These are phyloP conservation scores for Plasmodium yoelii DNA, from an alignment of 169 alveolate species.

Conservation along the genomic window DNA sequence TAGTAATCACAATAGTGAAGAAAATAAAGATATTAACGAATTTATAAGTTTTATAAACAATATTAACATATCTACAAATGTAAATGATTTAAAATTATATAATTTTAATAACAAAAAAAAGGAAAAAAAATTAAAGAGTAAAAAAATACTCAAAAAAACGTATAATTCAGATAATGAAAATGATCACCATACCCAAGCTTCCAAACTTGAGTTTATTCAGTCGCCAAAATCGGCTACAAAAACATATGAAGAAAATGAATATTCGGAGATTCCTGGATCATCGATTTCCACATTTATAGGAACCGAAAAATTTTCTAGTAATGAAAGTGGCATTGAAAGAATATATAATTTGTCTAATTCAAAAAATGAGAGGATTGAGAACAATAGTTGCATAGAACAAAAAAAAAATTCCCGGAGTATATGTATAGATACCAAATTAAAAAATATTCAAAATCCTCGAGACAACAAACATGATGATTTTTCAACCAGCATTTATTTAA, in stretches of 20 bases:
- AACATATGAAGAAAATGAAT: neutral
- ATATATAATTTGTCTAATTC: too few relatives aligned
- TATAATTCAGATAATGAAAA: too few relatives aligned
- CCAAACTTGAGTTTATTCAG: too few relatives aligned
- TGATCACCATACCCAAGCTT: too few relatives aligned
- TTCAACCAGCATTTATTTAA: constrained; percentile 24
- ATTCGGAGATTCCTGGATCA: neutral
- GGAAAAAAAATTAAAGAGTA: neutral
- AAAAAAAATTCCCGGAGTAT: neutral
- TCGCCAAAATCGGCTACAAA: neutral
- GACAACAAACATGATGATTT: constrained; percentile 3
- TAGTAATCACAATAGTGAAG: constrained; percentile 51
- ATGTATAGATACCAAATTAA: neutral
- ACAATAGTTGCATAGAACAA: neutral
- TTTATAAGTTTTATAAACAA: constrained; percentile 40
- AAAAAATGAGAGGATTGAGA: neutral
- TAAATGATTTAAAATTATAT: constrained; percentile 26
- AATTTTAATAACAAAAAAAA: neutral
- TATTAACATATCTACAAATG: constrained; percentile 14
- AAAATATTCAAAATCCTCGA: neutral
- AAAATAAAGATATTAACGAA: constrained; percentile 48
- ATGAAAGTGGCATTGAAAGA: neutral
- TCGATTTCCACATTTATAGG: neutral
- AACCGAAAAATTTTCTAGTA: neutral
- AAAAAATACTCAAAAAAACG: too few relatives aligned